A percentile compares a stretch with the other conserved stretches of the same genome.
Conservation (phyloP, 139 green algal species). For the Haematococcus lacustris region DNA sequence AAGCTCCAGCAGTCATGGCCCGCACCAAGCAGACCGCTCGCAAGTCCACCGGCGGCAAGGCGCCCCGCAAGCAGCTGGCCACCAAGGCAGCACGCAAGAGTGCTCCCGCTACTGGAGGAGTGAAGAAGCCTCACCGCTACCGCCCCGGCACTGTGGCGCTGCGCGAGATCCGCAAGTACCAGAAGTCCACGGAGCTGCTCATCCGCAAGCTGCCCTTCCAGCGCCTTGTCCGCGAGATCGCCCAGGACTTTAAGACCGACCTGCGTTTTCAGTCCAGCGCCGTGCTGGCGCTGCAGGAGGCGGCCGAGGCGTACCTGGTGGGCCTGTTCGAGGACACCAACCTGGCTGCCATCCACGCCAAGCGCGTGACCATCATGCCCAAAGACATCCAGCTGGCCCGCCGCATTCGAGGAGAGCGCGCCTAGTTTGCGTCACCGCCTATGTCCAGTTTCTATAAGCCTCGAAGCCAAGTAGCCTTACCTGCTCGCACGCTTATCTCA, state of each 20-base stretch:
- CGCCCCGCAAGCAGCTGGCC: slow-evolving; percentile 83
- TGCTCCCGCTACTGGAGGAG: too few relatives aligned
- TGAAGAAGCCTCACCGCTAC: slow-evolving; percentile 65
- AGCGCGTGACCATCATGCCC: slow-evolving; percentile 88
- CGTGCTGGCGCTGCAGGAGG: too few relatives aligned
- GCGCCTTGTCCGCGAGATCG: too few relatives aligned
- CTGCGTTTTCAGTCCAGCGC: too few relatives aligned
- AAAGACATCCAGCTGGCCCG: slow-evolving; percentile 94
- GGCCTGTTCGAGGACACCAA: slow-evolving; percentile 97
- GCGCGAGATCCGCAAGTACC: slow-evolving; percentile 89
- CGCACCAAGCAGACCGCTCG: slow-evolving; percentile 91
- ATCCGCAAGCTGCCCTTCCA: slow-evolving; percentile 91
- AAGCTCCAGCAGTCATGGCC: slow-evolving; percentile 70
- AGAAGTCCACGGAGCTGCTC: slow-evolving; percentile 87
- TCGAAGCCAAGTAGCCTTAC: too few relatives aligned
- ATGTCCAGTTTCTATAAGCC: too few relatives aligned
- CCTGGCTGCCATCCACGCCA: slow-evolving; percentile 83
- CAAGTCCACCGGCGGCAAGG: slow-evolving; percentile 87
- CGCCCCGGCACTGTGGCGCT: slow-evolving; percentile 83
- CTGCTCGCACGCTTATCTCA: too few relatives aligned
- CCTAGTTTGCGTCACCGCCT: too few relatives aligned
- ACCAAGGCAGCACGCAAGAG: slow-evolving; percentile 54
- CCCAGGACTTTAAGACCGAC: too few relatives aligned
- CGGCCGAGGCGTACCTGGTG: too few relatives aligned
- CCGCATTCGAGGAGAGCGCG: too few relatives aligned